Base-by-base conservation (phyloP, 2,329 filamentous ascomycete genomes). In the Epichloe elymi region DNA sequence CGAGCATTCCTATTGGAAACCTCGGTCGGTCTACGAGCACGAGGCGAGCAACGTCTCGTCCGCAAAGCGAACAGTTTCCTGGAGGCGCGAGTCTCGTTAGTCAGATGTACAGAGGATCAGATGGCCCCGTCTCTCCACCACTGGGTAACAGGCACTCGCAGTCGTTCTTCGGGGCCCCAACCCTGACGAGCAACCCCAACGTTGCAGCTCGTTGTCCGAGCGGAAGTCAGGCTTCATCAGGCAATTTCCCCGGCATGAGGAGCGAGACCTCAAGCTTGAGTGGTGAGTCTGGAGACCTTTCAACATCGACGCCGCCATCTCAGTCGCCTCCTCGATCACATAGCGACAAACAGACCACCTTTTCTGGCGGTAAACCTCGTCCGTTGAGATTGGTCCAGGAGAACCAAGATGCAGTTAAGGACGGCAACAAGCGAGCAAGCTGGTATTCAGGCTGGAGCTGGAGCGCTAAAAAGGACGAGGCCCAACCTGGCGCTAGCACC, bases 301-400 rank as follows among this genome's bases (percentile, higher is more conserved):
- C 66, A 30, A 62, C 69, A 48, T 68, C 67, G n/a, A 73, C 70
- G 43, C 68, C 66, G 44, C 70, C 66, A 44, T 73, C 67, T 47
- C 68, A 82, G 68, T 79, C 78, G 30, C 80, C 80, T 15, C 72
- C 79, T 11, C 64, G 65, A 45, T 66, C 67, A 30, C 69, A 74
- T 54, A 67, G 67, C 53, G 75, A 82, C 60, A 78, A 79, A 65
- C 70, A 72, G 53, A 79, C 74, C 38, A 80, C 76, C 2, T 79
- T 78, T 55, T 69, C 79, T 51, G 78, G 78, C 4, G 80, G 80
- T 43, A 93, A 93, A 67, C 82, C 94, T 53, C 79, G 90, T 37
- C 91, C 91, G 6, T 72, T 98, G 57, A 78, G 91, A 15, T 75
- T 98, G 33, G 89, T 97, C 45, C 86, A 93, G 67, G 88, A 95